These are phyloP conservation scores for Emergomyces orientalis DNA, from an alignment of 2,329 filamentous ascomycete genomes.

Conservation along the genomic window DNA sequence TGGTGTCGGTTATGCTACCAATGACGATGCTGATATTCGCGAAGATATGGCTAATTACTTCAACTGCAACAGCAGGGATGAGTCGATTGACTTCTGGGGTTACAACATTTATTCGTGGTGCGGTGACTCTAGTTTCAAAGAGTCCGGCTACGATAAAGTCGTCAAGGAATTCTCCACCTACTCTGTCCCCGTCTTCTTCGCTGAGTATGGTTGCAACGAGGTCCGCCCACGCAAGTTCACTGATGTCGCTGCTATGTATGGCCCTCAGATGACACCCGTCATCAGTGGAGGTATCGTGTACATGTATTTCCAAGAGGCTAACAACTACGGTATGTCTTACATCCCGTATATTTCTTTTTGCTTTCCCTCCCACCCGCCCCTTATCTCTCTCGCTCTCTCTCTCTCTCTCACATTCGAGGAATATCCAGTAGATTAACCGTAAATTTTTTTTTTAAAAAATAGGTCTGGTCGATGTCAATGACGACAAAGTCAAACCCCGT, in stretches of 20 bases:
- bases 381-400: no score
- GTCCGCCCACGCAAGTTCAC: constrained; percentile 65
- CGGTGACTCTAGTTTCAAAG: constrained; percentile 64
- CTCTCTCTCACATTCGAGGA: not conserved
- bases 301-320: constrained; percentile 91
- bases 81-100: constrained; percentile 90
- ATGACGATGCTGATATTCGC: constrained; percentile 80
- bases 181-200: constrained; percentile 94
- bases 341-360: not conserved
- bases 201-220: constrained; percentile 93
- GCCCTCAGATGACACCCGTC: constrained; percentile 68
- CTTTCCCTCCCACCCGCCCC: not conserved
- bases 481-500: constrained; percentile 54
- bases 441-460: constrained; percentile 11
- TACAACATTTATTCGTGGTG: constrained; percentile 99
- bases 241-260: constrained; percentile 76
- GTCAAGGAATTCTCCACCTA: constrained; percentile 81
- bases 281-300: constrained; percentile 97
- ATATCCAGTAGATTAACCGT: constrained; percentile 12
- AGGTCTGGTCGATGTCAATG: constrained; percentile 51
- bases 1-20: constrained; percentile 91
- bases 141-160: constrained; percentile 72
- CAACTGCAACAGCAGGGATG: constrained; percentile 59
- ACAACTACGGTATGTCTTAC: constrained; percentile 64
- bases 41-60: constrained; percentile 81